Percentiles rank a stretch among this genome's conserved stretches.
These are phyloP conservation scores for Chamaecrista fasciculata DNA, from an alignment of 306 rosid genomes.

Conservation along the genomic window DNA sequence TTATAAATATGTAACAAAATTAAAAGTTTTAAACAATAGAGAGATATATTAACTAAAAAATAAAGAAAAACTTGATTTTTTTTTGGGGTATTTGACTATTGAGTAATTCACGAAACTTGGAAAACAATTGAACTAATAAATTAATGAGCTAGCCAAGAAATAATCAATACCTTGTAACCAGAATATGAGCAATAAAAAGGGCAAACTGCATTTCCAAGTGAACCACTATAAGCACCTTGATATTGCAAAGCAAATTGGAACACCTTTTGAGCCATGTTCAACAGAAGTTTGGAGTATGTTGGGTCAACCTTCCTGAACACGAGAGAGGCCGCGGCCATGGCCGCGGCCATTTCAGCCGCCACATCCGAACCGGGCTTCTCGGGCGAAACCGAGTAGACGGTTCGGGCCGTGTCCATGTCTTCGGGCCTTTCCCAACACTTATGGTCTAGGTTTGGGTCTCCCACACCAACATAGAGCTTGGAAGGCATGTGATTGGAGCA, in stretches of 20 bases:
- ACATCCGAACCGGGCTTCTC: conserved; percentile 77
- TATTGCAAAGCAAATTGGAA: conserved; percentile 70
- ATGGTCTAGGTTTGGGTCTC: conserved; percentile 78
- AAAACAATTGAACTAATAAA: no score
- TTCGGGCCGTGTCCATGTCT: conserved; percentile 72
- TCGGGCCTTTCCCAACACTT: conserved; percentile 97
- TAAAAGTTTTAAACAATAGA: no score
- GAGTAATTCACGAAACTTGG: no score
- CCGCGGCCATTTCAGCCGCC: conserved; percentile 87
- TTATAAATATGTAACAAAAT: no score
- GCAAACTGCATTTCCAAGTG: conserved; percentile 77
- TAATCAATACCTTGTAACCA: conserved; percentile 66
- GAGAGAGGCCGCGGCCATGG: conserved; percentile 79
- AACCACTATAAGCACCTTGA: conserved; percentile 72
- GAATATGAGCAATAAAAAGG: conserved; percentile 98
- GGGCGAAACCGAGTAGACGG: conserved; percentile 68
- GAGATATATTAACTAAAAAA: no score
- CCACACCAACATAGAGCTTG: conserved; percentile 77
- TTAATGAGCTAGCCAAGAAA: not conserved
- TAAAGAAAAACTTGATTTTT: no score
- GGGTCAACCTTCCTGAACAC: conserved; percentile 74
- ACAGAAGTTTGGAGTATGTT: conserved; percentile 50
- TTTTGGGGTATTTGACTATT: no score
- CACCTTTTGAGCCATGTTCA: conserved; percentile 65
- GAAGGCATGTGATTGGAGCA: conserved; percentile 68